Percentiles rank a stretch among this genome's conserved stretches.
Conservation (phyloP, 1,284 basidiomycete genomes). For the Trichosporon ovoides region DNA sequence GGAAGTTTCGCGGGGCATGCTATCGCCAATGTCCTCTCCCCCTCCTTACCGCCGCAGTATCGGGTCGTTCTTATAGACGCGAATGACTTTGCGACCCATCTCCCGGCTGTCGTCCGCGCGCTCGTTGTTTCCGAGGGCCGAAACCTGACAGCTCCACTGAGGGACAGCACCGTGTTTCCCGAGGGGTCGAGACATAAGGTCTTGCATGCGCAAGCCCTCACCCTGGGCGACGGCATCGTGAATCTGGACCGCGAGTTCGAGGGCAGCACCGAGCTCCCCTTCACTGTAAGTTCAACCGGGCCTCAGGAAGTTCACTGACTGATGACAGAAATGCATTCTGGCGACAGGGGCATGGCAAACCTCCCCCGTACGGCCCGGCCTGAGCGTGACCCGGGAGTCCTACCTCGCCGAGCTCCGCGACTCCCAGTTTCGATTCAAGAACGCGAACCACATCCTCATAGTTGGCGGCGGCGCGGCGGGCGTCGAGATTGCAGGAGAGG, state of each 20-base stretch:
- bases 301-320: too few relatives aligned
- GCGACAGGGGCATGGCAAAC: slow-evolving; percentile 43
- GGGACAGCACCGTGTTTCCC: slow-evolving; percentile 37
- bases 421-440: slow-evolving; percentile 34
- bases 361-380: slow-evolving; percentile 35
- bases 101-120: slow-evolving; percentile 45
- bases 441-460: slow-evolving; percentile 39
- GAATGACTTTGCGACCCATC: slow-evolving; percentile 41
- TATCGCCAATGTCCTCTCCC: slow-evolving; percentile 8
- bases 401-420: slow-evolving; percentile 23
- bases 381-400: slow-evolving; percentile 21
- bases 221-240: slow-evolving; percentile 36
- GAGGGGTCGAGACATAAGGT: slow-evolving; percentile 28
- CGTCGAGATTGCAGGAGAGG: slow-evolving; percentile 50
- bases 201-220: slow-evolving; percentile 37
- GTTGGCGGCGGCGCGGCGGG: slow-evolving; percentile 51
- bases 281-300: slow-evolving; percentile 29
- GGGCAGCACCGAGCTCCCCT: slow-evolving; percentile 39
- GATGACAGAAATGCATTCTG: slow-evolving; percentile 33
- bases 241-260: slow-evolving; percentile 43
- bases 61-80: slow-evolving; percentile 14
- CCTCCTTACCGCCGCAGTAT: neutral
- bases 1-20: slow-evolving; percentile 16
- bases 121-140: slow-evolving; percentile 46
- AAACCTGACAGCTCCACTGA: slow-evolving; percentile 30